These are phyloP conservation scores for Cantharellus anzutake DNA, from an alignment of 768 basidiomycete species.

Conservation along the genomic window DNA sequence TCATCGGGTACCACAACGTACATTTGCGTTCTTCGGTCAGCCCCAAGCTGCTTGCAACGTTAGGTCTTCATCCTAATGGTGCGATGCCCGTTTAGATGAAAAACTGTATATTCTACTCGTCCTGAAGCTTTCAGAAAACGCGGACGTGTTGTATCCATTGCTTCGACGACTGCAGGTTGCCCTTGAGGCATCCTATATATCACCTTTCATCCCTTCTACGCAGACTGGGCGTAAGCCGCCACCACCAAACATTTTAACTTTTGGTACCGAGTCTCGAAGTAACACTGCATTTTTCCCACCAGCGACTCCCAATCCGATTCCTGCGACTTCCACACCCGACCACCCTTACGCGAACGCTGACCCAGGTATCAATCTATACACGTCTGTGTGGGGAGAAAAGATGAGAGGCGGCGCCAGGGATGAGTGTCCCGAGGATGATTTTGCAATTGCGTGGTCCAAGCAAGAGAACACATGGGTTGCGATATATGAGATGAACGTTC, in stretches of 20 bases:
- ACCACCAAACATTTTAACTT: neutral
- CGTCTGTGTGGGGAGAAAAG: constrained; percentile 54
- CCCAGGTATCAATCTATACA: constrained; percentile 55
- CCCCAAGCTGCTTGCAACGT: neutral
- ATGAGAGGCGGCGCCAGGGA: constrained; percentile 13
- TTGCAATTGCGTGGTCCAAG: constrained; percentile 48
- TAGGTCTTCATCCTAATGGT: neutral
- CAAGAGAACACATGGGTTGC: constrained; percentile 51
- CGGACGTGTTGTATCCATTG: constrained; percentile 32
- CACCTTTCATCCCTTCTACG: constrained; percentile 7
- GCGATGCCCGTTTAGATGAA: constrained; percentile 15
- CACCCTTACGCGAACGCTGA: constrained; percentile 47
- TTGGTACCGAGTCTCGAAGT: constrained; percentile 16
- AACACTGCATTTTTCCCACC: constrained; percentile 56
- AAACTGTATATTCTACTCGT: constrained; percentile 18
- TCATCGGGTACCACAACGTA: neutral
- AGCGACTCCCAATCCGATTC: constrained; percentile 68
- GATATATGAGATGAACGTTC: constrained; percentile 56
- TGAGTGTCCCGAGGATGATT: constrained; percentile 25
- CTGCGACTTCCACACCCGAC: constrained; percentile 51
- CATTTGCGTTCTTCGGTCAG: constrained; percentile 9
- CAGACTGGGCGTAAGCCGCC: neutral
- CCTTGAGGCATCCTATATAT: constrained; percentile 54
- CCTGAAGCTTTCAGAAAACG: constrained; percentile 14
- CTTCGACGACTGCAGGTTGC: constrained; percentile 56